Percentiles rank a stretch among this genome's conserved stretches.
These are phyloP conservation scores for Dictyostelium intermedium DNA, from an alignment of 78 protist genomes.

Conservation along the genomic window DNA sequence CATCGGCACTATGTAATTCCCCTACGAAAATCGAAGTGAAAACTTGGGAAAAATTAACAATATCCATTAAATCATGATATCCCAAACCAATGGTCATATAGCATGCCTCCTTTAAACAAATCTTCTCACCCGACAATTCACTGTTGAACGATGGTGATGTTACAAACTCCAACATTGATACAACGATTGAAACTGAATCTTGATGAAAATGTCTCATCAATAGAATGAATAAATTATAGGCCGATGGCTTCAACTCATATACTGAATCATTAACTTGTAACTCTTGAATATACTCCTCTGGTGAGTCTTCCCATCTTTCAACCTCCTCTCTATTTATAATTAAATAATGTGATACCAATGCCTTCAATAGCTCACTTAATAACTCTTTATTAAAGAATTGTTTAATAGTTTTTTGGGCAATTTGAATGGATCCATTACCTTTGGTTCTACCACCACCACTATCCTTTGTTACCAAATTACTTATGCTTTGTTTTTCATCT, in stretches of 20 bases:
- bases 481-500: constrained; percentile 12
- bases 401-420: constrained; percentile 14
- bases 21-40: background rate
- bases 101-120: constrained; percentile 50
- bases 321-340: constrained; percentile 36
- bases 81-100: constrained; percentile 78
- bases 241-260: background rate
- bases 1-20: constrained; percentile 12
- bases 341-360: constrained; percentile 55
- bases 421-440: background rate
- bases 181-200: background rate
- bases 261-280: background rate
- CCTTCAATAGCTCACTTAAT: background rate
- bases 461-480: background rate
- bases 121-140: background rate
- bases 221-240: constrained; percentile 27
- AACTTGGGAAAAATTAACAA: background rate
- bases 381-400: background rate
- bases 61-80: constrained; percentile 42
- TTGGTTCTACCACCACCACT: background rate
- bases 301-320: constrained; percentile 22
- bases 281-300: constrained; percentile 43
- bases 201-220: constrained; percentile 68
- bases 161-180: constrained; percentile 11
- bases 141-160: background rate